phyloP scores from a whole-genome alignment of 805 yeast species.

The Saturnispora galanensis region DNA sequence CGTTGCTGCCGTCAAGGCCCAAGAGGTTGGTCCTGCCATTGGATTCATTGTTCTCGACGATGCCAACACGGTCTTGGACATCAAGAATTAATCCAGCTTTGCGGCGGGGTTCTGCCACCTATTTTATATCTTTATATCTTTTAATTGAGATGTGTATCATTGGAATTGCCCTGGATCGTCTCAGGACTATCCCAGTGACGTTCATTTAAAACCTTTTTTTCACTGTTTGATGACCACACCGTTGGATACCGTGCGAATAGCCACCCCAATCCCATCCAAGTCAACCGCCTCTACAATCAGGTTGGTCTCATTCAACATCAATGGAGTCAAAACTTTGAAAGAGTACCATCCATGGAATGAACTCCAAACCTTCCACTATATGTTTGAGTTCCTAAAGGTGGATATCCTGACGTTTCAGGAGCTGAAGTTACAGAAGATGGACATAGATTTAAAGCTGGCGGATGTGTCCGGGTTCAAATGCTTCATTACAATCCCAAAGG shows the following conservation, averaged over 20 bases:
- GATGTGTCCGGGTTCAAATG: slow-evolving; percentile 48
- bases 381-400: slow-evolving; percentile 48
- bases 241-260: neutral
- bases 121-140: no score
- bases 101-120: no score
- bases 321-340: slow-evolving; percentile 71
- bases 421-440: slow-evolving; percentile 52
- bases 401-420: slow-evolving; percentile 87
- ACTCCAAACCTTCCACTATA: slow-evolving; percentile 29
- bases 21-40: slow-evolving; percentile 10
- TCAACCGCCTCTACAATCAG: slow-evolving; percentile 10
- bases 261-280: slow-evolving; percentile 2
- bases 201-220: neutral
- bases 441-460: slow-evolving; percentile 28
- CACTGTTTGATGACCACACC: neutral
- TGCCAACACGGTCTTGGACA: slow-evolving; percentile 11
- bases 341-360: slow-evolving; percentile 81
- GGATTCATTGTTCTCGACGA: slow-evolving; percentile 14
- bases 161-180: no score
- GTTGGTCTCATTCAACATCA: slow-evolving; percentile 60
- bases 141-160: no score
- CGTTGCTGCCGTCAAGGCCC: slow-evolving; percentile 5
- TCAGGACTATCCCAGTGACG: neutral
- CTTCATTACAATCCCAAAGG: slow-evolving; percentile 58
- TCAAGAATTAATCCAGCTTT: no score